These are phyloP conservation scores for Suillus paluster DNA, from an alignment of 768 basidiomycete genomes.

Conservation along the genomic window DNA sequence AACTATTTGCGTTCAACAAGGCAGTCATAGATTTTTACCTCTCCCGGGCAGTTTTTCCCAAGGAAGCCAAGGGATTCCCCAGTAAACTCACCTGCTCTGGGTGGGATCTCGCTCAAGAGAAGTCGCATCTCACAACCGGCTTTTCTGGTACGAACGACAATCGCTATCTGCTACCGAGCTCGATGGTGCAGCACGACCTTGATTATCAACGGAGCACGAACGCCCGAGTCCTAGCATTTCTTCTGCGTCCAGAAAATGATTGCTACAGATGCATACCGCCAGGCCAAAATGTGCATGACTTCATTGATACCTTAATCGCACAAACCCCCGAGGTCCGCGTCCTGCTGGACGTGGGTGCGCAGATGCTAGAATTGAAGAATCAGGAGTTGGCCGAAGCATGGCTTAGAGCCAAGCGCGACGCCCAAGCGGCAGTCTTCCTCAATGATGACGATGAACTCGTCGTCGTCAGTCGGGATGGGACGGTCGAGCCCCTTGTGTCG, in stretches of 20 bases:
- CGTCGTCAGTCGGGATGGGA: slow-evolving; percentile 36
- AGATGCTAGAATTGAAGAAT: slow-evolving; percentile 57
- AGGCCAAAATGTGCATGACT: slow-evolving; percentile 9
- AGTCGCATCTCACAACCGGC: slow-evolving; percentile 22
- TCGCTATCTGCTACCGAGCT: slow-evolving; percentile 41
- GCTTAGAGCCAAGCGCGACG: slow-evolving; percentile 32
- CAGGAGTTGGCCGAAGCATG: slow-evolving; percentile 43
- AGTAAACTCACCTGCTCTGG: slow-evolving; percentile 38
- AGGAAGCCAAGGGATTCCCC: slow-evolving; percentile 40
- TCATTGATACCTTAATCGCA: slow-evolving; percentile 36
- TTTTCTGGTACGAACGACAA: slow-evolving; percentile 48
- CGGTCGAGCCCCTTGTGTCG: slow-evolving; percentile 29
- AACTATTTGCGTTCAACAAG: slow-evolving; percentile 31
- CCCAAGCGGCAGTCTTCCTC: slow-evolving; percentile 38
- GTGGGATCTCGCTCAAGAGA: slow-evolving; percentile 42
- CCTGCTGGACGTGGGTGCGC: slow-evolving; percentile 59
- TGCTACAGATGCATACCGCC: slow-evolving; percentile 21
- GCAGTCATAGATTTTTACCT: slow-evolving; percentile 42
- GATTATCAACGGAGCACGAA: slow-evolving; percentile 46
- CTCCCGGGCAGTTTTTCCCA: slow-evolving; percentile 43
- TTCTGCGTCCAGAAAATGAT: slow-evolving; percentile 30
- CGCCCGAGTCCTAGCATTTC: slow-evolving; percentile 40
- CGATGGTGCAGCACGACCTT: slow-evolving; percentile 36
- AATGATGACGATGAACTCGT: slow-evolving; percentile 37
- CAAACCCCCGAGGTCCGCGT: slow-evolving; percentile 48